These are phyloP conservation scores for Diaporthe amygdali DNA, from an alignment of 2,329 filamentous ascomycete genomes.

Conservation along the genomic window DNA sequence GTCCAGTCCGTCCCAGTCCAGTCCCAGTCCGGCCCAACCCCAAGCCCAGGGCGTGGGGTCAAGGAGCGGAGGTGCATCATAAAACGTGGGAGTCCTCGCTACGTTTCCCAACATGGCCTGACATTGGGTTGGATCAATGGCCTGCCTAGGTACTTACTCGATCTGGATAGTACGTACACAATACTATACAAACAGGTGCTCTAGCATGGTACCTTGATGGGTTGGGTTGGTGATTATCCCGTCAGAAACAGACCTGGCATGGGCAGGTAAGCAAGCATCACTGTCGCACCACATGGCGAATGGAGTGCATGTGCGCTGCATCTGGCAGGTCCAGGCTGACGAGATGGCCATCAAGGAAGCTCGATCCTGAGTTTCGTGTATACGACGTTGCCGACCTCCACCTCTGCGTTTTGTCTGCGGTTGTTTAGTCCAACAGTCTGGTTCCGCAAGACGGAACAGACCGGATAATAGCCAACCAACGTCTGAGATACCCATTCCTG, in stretches of 20 bases:
- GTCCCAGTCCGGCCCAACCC: neutral
- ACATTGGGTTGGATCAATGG: neutral
- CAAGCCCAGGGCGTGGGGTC: conserved; percentile 9
- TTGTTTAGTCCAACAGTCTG: neutral
- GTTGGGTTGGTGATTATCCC: neutral
- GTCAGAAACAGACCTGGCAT: neutral
- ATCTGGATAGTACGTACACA: neutral
- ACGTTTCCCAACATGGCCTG: conserved; percentile 12
- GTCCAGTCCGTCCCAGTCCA: neutral
- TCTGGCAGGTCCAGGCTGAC: conserved; percentile 20
- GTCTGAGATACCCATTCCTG: neutral
- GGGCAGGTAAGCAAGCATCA: conserved; percentile 3
- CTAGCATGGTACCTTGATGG: neutral
- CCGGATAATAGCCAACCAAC: neutral
- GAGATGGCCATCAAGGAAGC: neutral
- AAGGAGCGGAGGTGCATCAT: neutral
- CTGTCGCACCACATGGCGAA: conserved; percentile 16
- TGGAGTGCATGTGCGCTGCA: conserved; percentile 16
- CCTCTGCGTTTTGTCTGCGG: neutral
- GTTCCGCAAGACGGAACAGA: neutral
- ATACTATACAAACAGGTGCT: neutral
- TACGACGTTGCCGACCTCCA: neutral
- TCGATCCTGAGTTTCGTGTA: conserved; percentile 2
- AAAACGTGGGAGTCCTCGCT: conserved; percentile 11
- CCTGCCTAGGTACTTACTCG: neutral